Base-by-base conservation (phyloP, 129 eudicot species). In the Centaurea solstitialis region DNA sequence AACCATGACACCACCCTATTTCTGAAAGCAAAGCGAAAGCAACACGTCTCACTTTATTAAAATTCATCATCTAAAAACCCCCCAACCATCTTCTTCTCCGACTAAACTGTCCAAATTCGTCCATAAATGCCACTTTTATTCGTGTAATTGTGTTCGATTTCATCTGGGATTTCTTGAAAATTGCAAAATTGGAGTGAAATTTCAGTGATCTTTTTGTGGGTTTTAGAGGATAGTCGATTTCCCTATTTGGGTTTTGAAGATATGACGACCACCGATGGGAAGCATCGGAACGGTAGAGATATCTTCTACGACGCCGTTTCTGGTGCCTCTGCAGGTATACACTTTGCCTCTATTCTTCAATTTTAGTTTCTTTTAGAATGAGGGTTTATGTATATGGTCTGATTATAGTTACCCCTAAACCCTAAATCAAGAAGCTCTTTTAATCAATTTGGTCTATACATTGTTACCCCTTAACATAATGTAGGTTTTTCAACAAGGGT, bases 291-390 rank as follows among this genome's bases (percentile, higher is more conserved):
- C 20, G 37, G 71, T 57, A 62, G 77, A 57, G 81, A 76, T 22
- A 59, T 76, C 40, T 12, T 82, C n/a, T 82, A 66, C 68, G 81
- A 82, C 68, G 86, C 82, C 40, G 82, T 17, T n/a, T 64, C 82
- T 40, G 86, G 86, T 82, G 82, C 86, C 47, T 71, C 86, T 6
- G 81, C 86, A 57, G 86, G 86, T 82, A 43, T n/a, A 18, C 30
- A 24, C 41, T 61, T 33, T 12, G 61, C 30, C 40, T 38, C 18
- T 37, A 9, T n/a, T 33, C 61, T 65, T 17, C 59, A 38, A 18
- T 65, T 66, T 77, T 59, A 2, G 3, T 26, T 47, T 22, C 28
- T n/a, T 12, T 69, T n/a, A 10, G 18, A 10, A 33, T 24, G 9
- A 28, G 39, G 71, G 37, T 26, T 67, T 11, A 26, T 67, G 20